These are phyloP conservation scores for Aureobasidium melanogenum DNA, from an alignment of 2,329 filamentous ascomycete species.

Conservation along the genomic window DNA sequence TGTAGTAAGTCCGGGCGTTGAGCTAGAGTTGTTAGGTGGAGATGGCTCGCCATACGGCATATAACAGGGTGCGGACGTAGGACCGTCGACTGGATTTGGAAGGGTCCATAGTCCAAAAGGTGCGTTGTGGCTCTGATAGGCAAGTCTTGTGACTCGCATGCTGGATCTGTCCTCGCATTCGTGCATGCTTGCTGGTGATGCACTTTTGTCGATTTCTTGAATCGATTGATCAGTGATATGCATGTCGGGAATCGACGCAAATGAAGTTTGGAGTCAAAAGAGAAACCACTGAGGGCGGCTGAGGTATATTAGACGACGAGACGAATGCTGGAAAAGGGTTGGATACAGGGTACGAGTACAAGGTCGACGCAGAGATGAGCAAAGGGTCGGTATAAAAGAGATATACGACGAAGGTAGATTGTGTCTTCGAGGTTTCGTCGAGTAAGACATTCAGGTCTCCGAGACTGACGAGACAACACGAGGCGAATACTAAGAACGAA, in stretches of 20 bases:
- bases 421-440: neutral
- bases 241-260: neutral
- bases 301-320: neutral
- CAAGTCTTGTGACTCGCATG: neutral
- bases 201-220: neutral
- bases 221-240: neutral
- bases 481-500: neutral
- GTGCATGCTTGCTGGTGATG: neutral
- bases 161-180: neutral
- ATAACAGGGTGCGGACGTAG: neutral
- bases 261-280: neutral
- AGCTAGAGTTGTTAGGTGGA: neutral
- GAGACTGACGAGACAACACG: neutral
- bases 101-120: neutral
- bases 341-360: neutral
- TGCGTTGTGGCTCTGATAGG: neutral
- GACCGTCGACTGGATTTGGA: neutral
- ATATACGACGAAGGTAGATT: neutral
- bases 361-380: neutral
- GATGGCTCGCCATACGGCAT: neutral
- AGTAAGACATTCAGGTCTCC: neutral
- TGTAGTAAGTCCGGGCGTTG: neutral
- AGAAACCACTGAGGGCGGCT: neutral
- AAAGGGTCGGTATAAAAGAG: neutral
- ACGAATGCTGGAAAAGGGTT: neutral